Conservation (phyloP, 306 rosid species). For the Cucurbita ficifolia region DNA sequence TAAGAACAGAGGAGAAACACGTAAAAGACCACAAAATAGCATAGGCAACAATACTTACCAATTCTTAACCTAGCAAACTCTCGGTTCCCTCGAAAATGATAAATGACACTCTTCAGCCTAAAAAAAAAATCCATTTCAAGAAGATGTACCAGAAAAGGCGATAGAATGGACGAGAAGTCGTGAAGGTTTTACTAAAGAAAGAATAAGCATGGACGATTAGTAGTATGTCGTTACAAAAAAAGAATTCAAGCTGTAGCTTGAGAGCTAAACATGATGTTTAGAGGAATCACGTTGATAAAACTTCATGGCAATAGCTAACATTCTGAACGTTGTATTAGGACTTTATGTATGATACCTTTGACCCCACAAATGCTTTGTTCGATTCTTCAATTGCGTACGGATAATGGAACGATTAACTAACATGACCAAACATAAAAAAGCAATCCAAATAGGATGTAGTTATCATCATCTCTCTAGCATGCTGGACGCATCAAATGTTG, state of each 20-base stretch:
- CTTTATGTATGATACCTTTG: background rate
- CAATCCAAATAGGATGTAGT: background rate
- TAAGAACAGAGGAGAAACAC: background rate
- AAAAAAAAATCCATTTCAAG: constrained; percentile 5
- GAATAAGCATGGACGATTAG: background rate
- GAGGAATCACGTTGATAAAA: background rate
- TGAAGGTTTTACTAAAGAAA: background rate
- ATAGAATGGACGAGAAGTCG: background rate
- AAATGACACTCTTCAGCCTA: constrained; percentile 77
- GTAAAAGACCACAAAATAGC: background rate
- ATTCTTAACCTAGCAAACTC: constrained; percentile 77
- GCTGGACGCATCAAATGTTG: too few species aligned
- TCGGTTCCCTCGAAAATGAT: constrained; percentile 62
- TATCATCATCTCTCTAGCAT: background rate
- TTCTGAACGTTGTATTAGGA: background rate
- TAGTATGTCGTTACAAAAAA: background rate
- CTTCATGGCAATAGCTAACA: background rate
- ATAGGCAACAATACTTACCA: constrained; percentile 34
- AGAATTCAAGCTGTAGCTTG: background rate
- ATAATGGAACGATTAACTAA: background rate
- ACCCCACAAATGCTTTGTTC: background rate
- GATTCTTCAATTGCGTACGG: background rate
- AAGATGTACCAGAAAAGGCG: background rate
- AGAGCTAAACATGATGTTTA: background rate
- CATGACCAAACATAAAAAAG: background rate